Evolutionary conservation across 2,329 filamentous ascomycete genomes (phyloP), one percentile per base, ranked within the genome.

Genomic region (Penicillium hordei): DNA sequence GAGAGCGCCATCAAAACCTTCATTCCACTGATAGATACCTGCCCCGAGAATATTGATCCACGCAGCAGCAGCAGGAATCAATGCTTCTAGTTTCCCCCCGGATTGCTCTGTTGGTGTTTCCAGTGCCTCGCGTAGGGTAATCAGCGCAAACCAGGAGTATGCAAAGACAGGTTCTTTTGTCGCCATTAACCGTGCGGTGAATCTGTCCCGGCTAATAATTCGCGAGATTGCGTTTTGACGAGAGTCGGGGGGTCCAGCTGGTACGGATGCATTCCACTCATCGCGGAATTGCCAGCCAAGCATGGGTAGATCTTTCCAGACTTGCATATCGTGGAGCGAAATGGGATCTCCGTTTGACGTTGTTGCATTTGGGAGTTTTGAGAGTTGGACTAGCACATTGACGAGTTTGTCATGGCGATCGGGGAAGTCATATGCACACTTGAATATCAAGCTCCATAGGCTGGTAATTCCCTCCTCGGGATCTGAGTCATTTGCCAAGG

Each of bases 281-380:
- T 55, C 48, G 8, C 54, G 43, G 50, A 60, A 38, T 12, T 52
- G 44, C 59, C 57, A 62, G 21, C 59, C 57, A 19, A 63, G 51
- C 39, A 53, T 50, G 0, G 57, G 61, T 1, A 63, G 27, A 25
- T 60, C 57, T 21, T 43, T 53, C 61, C 61, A 63, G 2, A 63
- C 43, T n/a, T 34, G 33, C 56, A 50, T 61, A 15, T 51, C 43
- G 33, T 61, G 7, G 1, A 57, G 23, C 13, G n/a, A 19, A 9
- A 54, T 48, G n/a, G 43, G 7, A 1, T 48, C 33, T 23, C 51
- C 51, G 0, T 39, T 39, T 9, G 51, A n/a, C 10, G 12, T 1
- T 25, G 48, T 48, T 6, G 42, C 51, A 9, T 54, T 19, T 3
- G 51, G 51, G 13, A 54, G 33, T 19, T 54, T 54, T 17, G 51